A percentile compares a stretch with the other conserved stretches of the same genome.
Evolutionary conservation across 2,329 filamentous ascomycete genomes (phyloP).

Genomic region (Aspergillus fumigatus): DNA sequence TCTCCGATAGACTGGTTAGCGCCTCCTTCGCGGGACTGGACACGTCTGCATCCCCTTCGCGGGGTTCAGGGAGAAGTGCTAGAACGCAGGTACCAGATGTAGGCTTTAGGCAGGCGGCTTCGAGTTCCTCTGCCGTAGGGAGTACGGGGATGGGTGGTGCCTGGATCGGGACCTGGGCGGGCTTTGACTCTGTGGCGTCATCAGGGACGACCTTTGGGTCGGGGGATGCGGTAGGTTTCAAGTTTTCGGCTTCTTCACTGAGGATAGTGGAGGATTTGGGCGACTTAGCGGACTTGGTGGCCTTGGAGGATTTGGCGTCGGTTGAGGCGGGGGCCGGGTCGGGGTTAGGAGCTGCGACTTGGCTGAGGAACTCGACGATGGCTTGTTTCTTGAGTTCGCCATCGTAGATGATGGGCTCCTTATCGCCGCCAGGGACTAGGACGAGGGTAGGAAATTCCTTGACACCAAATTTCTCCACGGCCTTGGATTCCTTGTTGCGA

Average conservation of each 20-base stretch:
- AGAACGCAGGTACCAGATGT: slow-evolving; percentile 82
- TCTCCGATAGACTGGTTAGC: slow-evolving; percentile 62
- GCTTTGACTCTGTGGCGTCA: slow-evolving; percentile 28
- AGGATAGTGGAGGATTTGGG: slow-evolving; percentile 45
- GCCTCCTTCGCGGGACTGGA: slow-evolving; percentile 46
- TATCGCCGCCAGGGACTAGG: slow-evolving; percentile 67
- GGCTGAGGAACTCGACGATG: slow-evolving; percentile 76
- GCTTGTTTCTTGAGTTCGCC: slow-evolving; percentile 81
- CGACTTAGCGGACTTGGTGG: slow-evolving; percentile 26
- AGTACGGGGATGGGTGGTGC: slow-evolving; percentile 64
- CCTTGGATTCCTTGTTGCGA: slow-evolving; percentile 69
- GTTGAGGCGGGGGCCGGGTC: slow-evolving; percentile 56
- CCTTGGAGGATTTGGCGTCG: slow-evolving; percentile 29
- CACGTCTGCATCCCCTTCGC: slow-evolving; percentile 48
- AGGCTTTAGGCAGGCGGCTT: slow-evolving; percentile 65
- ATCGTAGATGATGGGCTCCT: slow-evolving; percentile 67
- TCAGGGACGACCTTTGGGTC: slow-evolving; percentile 45
- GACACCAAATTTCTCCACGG: slow-evolving; percentile 70
- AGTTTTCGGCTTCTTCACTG: slow-evolving; percentile 35
- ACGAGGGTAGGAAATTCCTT: slow-evolving; percentile 74
- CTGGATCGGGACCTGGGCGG: slow-evolving; percentile 49
- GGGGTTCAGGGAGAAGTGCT: slow-evolving; percentile 59
- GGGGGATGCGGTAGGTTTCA: slow-evolving; percentile 51
- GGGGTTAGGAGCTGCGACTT: slow-evolving; percentile 73
- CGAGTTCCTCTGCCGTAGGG: slow-evolving; percentile 58